Evolutionary conservation across 177 flowering plant genomes (phyloP).

Genomic region (Vitis hybrid): DNA sequence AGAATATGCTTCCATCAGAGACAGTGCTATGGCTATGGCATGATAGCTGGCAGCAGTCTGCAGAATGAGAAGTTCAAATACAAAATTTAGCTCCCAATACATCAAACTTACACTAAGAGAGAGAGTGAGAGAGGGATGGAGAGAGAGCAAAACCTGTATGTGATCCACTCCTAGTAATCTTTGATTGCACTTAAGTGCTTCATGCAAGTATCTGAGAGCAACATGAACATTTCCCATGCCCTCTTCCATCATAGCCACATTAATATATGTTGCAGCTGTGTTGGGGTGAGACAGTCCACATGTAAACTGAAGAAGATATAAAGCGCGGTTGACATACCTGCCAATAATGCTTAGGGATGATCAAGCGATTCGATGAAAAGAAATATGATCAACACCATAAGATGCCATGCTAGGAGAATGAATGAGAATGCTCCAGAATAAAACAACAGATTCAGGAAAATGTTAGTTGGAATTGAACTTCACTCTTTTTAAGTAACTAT

Average conservation of each 20-base stretch:
- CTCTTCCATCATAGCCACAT: constrained; percentile 99
- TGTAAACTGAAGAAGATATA: constrained; percentile 86
- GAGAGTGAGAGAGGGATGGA: constrained; percentile 7
- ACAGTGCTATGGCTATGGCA: constrained; percentile 95
- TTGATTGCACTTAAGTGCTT: constrained; percentile 92
- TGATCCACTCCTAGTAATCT: constrained; percentile 87
- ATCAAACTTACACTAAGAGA: constrained; percentile 15
- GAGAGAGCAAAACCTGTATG: constrained; percentile 65
- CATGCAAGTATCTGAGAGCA: constrained; percentile 95
- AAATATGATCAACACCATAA: neutral
- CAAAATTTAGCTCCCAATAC: neutral
- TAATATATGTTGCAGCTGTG: constrained; percentile 95
- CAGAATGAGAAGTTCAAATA: neutral
- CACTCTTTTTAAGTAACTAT: neutral
- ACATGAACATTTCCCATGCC: constrained; percentile 94
- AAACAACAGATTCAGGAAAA: neutral
- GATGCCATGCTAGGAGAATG: neutral
- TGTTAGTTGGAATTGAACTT: neutral
- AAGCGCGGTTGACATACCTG: constrained; percentile 96
- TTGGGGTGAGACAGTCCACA: constrained; percentile 96
- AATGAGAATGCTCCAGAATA: neutral
- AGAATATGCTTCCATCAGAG: constrained; percentile 92
- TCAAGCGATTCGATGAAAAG: neutral
- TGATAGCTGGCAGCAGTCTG: constrained; percentile 99
- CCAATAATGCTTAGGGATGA: constrained; percentile 2